Evolutionary conservation across 106 monocot genomes (phyloP).

Genomic region (Dactylorhiza incarnata): DNA sequence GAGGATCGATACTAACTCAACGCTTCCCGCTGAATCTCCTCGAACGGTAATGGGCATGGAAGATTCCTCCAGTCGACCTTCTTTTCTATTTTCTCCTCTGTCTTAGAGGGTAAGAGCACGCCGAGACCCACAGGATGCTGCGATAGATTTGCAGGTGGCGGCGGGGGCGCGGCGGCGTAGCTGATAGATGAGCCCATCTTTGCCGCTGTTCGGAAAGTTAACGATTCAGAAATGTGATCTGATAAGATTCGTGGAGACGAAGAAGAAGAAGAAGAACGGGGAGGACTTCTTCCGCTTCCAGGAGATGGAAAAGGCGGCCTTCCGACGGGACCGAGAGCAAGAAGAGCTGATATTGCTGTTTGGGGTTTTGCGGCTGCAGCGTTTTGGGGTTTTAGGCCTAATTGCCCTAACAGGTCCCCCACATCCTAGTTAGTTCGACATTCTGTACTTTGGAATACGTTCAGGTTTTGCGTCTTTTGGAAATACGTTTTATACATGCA

Average conservation of each 20-base stretch:
- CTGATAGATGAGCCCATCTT: neutral
- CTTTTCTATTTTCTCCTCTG: constrained; percentile 32
- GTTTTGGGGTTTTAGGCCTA: neutral
- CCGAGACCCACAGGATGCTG: constrained; percentile 29
- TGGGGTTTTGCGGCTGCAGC: neutral
- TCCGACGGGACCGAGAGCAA: neutral
- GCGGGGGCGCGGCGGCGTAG: constrained; percentile 30
- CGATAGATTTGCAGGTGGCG: constrained; percentile 10
- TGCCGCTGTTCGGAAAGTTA: neutral
- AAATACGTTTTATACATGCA: no score
- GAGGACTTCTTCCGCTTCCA: neutral
- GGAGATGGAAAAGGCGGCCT: neutral
- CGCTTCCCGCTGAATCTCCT: constrained; percentile 80
- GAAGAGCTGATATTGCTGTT: neutral
- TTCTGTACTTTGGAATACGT: no score
- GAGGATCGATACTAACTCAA: constrained; percentile 43
- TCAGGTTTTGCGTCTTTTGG: no score
- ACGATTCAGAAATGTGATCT: neutral
- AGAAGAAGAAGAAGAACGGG: neutral
- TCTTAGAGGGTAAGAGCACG: constrained; percentile 23
- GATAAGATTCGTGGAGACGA: neutral
- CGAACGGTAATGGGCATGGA: constrained; percentile 81
- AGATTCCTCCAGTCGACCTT: constrained; percentile 69
- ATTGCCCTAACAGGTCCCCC: neutral
- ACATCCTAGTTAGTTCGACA: no score